Base-by-base conservation (phyloP, 768 basidiomycete genomes). In the Collybia mongolica region DNA sequence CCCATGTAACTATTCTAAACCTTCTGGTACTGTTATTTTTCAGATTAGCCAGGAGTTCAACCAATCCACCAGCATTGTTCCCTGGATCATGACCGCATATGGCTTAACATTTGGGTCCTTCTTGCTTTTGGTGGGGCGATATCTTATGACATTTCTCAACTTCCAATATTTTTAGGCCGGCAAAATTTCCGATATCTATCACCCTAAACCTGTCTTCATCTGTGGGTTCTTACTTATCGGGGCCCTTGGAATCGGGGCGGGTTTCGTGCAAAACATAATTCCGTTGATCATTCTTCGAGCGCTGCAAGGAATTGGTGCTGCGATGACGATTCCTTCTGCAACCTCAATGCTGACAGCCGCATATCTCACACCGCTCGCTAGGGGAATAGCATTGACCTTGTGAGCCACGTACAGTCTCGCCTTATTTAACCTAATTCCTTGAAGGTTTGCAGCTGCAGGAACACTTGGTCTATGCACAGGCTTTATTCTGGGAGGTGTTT, bases 301-400 rank as follows among this genome's bases (percentile, higher is more conserved):
- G 2, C 43, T 84, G 7, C 74, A 68, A 54, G 82, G 83, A 17
- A 67, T 75, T 29, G 70, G 78, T 11, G 79, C 76, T 17, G 69
- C 79, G 1, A 61, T 80, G 66, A 76, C 75, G 7, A 71, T 81
- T 32, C 80, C 80, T 2, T 76, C 79, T 2, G 74, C 79, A 5
- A 61, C 76, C n/a, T 64, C 72, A 35, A 66, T 83, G 28, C 69
- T 82, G 19, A 76, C 81, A 5, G 69, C 72, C 39, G 64, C 77
- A 55, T 83, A 76, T 60, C 74, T 79, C 0, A 71, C 77, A 11
- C 73, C 73, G 5, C 54, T 52, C 5, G 67, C 72, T 39, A 80
- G 82, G 54, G 71, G 77, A 39, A 68, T 66, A 20, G 81, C 77
- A 7, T 70, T 84, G 17, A 69, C 68, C 6, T 52, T 75, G 0